These are phyloP conservation scores for Magnolia sinica DNA, from an alignment of 164 flowering plant species.

Conservation along the genomic window DNA sequence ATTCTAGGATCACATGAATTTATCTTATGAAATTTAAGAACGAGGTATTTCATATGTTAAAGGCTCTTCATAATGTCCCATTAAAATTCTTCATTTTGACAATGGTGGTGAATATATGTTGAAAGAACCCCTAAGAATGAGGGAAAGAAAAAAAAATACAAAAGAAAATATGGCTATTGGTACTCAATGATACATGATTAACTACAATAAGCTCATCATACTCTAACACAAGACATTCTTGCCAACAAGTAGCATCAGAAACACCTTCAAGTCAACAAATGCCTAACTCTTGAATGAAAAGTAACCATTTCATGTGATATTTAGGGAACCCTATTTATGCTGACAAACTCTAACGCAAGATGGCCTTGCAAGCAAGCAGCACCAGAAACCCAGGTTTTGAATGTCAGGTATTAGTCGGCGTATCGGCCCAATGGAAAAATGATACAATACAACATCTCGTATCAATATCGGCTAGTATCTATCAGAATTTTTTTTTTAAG, in stretches of 20 bases:
- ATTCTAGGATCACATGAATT: too few species aligned
- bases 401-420: too few species aligned
- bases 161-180: background rate
- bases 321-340: background rate
- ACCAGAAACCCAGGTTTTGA: background rate
- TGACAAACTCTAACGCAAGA: background rate
- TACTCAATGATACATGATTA: background rate
- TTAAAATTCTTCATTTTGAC: too few species aligned
- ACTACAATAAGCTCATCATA: background rate
- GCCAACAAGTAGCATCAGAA: background rate
- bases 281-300: background rate
- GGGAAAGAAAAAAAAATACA: background rate
- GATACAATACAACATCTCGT: too few species aligned
- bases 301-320: background rate
- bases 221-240: background rate
- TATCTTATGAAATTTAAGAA: too few species aligned
- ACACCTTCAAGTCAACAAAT: background rate
- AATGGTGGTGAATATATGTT: too few species aligned
- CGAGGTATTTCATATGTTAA: too few species aligned
- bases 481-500: too few species aligned
- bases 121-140: too few species aligned
- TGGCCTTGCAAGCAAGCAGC: background rate
- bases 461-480: too few species aligned
- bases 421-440: too few species aligned
- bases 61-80: too few species aligned